Evolutionary conservation across 495 filamentous ascomycete genomes (phyloP).

Genomic region (Aspergillus biplanus): DNA sequence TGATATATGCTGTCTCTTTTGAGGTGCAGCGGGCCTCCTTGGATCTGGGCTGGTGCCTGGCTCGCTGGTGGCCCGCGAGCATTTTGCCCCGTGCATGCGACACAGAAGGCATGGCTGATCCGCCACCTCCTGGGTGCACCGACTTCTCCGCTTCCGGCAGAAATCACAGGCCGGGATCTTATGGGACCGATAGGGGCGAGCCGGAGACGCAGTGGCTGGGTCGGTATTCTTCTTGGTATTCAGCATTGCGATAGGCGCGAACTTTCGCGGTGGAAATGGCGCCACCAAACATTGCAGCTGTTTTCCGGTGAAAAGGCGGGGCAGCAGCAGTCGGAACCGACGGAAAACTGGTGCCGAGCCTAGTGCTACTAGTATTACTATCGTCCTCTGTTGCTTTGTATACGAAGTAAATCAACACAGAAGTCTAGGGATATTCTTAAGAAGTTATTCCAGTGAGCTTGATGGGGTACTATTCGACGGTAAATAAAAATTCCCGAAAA

Average conservation of each 20-base stretch:
- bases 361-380: no score
- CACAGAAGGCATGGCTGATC: conserved; percentile 17
- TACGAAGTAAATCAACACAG: no score
- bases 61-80: not conserved
- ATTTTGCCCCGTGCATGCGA: conserved; percentile 14
- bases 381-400: no score
- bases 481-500: no score
- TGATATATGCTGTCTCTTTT: conserved; percentile 6
- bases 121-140: conserved; percentile 12
- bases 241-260: not conserved
- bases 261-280: not conserved
- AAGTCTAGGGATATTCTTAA: no score
- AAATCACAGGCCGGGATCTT: conserved; percentile 16
- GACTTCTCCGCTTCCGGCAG: conserved; percentile 17
- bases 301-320: not conserved
- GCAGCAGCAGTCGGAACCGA: not conserved
- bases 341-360: no score
- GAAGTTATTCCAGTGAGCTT: no score
- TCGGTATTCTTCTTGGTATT: not conserved
- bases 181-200: conserved; percentile 16
- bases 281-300: not conserved
- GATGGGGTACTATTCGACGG: no score
- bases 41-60: not conserved
- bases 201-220: not conserved
- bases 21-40: not conserved